Percentiles rank a stretch among this genome's conserved stretches.
These are phyloP conservation scores for Allodekkera sacchari DNA, from an alignment of 805 yeast genomes.

Conservation along the genomic window DNA sequence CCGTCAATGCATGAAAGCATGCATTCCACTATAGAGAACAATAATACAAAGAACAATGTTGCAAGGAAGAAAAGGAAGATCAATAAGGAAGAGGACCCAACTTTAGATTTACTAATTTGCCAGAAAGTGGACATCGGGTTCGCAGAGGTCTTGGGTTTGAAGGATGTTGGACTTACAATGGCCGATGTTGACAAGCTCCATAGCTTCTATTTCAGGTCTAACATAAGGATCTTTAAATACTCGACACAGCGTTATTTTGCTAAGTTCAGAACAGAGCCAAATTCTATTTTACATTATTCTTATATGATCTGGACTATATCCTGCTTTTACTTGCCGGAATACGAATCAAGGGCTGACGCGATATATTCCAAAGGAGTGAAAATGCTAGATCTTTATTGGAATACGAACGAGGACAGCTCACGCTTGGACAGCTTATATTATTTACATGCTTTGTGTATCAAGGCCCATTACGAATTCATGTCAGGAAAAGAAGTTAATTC, in stretches of 20 bases:
- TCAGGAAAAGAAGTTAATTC: constrained; percentile 20
- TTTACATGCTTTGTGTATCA: constrained; percentile 17
- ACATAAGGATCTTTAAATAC: constrained; percentile 10
- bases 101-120: too few species aligned
- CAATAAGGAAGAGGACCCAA: too few species aligned
- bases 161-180: constrained; percentile 13
- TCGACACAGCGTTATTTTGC: constrained; percentile 14
- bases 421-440: constrained; percentile 16
- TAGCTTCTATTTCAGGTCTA: constrained; percentile 8
- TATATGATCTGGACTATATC: constrained; percentile 19
- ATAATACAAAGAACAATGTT: too few species aligned
- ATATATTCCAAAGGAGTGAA: constrained; percentile 13
- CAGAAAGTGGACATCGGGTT: too few species aligned
- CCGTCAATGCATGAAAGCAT: too few species aligned
- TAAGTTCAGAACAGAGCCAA: constrained; percentile 13
- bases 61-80: too few species aligned
- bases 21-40: too few species aligned
- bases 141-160: constrained; percentile 9
- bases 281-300: constrained; percentile 11
- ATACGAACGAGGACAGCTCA: constrained; percentile 6
- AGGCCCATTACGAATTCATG: constrained; percentile 19
- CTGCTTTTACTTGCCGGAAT: constrained; percentile 12
- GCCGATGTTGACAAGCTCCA: constrained; percentile 16
- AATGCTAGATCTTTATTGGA: constrained; percentile 14
- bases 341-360: constrained; percentile 9